A percentile compares a stretch with the other conserved stretches of the same genome.
These are phyloP conservation scores for Coemansia sp. DNA, from an alignment of 192 early-diverging fungal genomes.

Conservation along the genomic window DNA sequence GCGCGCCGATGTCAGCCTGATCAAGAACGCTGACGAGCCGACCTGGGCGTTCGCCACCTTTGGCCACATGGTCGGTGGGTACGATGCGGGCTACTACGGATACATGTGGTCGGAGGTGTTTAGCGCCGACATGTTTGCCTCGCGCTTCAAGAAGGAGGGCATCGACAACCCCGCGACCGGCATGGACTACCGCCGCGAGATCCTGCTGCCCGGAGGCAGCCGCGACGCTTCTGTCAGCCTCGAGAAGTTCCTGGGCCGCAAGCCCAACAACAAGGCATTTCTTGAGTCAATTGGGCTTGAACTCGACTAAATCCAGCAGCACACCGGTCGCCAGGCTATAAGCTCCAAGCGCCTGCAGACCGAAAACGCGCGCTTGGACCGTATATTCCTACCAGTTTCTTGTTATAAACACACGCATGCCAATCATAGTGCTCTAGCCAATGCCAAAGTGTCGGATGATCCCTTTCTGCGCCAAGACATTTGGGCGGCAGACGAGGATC, in stretches of 20 bases:
- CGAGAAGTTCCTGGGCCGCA: slow-evolving; percentile 72
- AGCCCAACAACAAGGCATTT: slow-evolving; percentile 77
- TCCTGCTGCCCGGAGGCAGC: slow-evolving; percentile 67
- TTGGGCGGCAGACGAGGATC: too few species aligned
- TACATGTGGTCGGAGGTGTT: slow-evolving; percentile 79
- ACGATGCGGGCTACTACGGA: slow-evolving; percentile 73
- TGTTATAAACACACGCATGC: too few species aligned
- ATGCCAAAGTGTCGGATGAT: too few species aligned
- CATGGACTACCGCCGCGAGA: slow-evolving; percentile 60
- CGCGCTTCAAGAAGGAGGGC: slow-evolving; percentile 61
- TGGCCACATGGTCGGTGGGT: slow-evolving; percentile 72
- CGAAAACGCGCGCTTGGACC: too few species aligned
- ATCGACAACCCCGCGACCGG: slow-evolving; percentile 58
- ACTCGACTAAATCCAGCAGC: neutral
- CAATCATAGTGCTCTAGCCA: too few species aligned
- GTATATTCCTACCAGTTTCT: too few species aligned
- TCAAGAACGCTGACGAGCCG: slow-evolving; percentile 47
- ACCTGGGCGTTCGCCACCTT: slow-evolving; percentile 54
- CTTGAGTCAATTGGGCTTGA: slow-evolving; percentile 65
- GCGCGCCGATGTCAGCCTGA: slow-evolving; percentile 35
- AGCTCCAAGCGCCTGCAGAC: too few species aligned
- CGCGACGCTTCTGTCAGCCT: slow-evolving; percentile 69
- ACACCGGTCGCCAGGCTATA: too few species aligned
- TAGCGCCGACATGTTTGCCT: slow-evolving; percentile 77
- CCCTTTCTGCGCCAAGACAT: too few species aligned